These are phyloP conservation scores for Plantago ovata DNA, from an alignment of 257 asterid genomes.

Conservation along the genomic window DNA sequence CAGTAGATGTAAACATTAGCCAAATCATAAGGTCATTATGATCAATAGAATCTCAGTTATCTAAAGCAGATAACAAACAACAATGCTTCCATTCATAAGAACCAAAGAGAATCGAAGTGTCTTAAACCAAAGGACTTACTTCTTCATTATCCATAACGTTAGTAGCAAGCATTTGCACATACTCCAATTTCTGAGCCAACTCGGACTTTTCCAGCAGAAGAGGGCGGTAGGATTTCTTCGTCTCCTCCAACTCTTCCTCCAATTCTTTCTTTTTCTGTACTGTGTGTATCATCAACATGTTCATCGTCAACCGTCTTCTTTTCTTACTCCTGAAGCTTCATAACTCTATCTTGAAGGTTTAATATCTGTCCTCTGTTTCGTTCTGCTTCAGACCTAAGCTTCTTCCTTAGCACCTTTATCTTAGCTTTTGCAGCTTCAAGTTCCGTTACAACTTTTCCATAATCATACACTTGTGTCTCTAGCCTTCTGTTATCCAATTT, in stretches of 20 bases:
- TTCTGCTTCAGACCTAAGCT: conserved; percentile 62
- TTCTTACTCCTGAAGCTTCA: conserved; percentile 61
- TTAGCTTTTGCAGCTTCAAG: too few species aligned
- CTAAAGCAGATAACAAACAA: too few species aligned
- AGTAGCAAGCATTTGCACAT: conserved; percentile 41
- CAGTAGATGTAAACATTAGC: not conserved
- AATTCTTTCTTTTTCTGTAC: conserved; percentile 36
- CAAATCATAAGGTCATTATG: not conserved
- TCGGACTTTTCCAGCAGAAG: conserved; percentile 54
- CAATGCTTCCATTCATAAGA: too few species aligned
- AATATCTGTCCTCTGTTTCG: conserved; percentile 61
- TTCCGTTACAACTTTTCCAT: too few species aligned
- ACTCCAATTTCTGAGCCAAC: conserved; percentile 55
- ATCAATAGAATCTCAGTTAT: too few species aligned
- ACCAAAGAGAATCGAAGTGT: too few species aligned
- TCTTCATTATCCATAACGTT: conserved; percentile 54
- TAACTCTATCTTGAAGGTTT: conserved; percentile 64
- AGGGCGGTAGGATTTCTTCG: conserved; percentile 40
- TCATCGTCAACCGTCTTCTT: conserved; percentile 26
- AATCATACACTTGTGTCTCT: too few species aligned
- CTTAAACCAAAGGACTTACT: conserved; percentile 38
- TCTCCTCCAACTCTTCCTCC: conserved; percentile 53
- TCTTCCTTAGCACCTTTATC: conserved; percentile 60
- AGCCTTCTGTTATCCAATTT: too few species aligned
- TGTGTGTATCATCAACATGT: conserved; percentile 27